Evolutionary conservation across 371 early-diverging fungal genomes (phyloP).

Genomic region (Rhizopus arrhizus): DNA sequence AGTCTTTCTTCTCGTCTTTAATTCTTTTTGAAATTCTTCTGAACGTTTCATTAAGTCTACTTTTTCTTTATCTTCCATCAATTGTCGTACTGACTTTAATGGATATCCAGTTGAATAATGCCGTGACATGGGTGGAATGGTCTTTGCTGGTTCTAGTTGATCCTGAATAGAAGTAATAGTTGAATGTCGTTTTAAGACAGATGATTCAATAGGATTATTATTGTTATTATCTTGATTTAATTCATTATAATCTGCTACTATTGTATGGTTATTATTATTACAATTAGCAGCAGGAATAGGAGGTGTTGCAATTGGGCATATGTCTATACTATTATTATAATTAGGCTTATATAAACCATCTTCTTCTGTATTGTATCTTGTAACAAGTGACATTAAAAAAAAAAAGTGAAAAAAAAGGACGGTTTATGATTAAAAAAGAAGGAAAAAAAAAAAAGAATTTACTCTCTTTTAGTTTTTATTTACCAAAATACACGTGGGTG

Average conservation of each 20-base stretch:
- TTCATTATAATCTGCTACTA: neutral
- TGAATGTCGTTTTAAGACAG: constrained; percentile 22
- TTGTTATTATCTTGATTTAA: neutral
- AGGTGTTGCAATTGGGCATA: constrained; percentile 2
- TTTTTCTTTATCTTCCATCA: constrained; percentile 31
- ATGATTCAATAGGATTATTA: constrained; percentile 3
- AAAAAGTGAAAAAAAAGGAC: neutral
- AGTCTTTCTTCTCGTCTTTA: constrained; percentile 41
- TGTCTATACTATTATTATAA: neutral
- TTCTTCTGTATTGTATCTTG: constrained; percentile 3
- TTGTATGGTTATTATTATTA: neutral
- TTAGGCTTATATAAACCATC: neutral
- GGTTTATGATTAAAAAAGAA: neutral
- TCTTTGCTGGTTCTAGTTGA: neutral
- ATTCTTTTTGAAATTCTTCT: constrained; percentile 48
- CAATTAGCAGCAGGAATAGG: constrained; percentile 5
- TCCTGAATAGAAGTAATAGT: constrained; percentile 15
- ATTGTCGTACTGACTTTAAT: constrained; percentile 31
- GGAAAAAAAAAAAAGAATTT: neutral
- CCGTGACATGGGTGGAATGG: constrained; percentile 21
- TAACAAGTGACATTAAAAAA: neutral
- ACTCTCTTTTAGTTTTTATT: neutral
- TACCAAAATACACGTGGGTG: neutral
- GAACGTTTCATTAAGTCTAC: constrained; percentile 29
- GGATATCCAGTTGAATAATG: constrained; percentile 51